phyloP scores from a whole-genome alignment of 495 filamentous ascomycete genomes.

The Hypoxylon subgilvum region DNA sequence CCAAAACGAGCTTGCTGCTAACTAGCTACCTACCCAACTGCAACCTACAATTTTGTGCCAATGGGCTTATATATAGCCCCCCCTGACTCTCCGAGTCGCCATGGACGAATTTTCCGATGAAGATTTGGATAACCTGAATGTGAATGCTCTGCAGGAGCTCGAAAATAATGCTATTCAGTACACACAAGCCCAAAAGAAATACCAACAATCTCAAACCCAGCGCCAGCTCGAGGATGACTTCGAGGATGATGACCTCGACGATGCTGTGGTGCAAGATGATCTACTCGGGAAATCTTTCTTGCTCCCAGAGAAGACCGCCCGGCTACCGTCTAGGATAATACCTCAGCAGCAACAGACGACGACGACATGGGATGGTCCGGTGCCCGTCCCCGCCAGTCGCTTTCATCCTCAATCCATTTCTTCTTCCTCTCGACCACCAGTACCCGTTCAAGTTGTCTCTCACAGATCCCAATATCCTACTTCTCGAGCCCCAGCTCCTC shows the following conservation, averaged over 20 bases:
- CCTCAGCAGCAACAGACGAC: constrained; percentile 20
- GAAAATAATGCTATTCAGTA: constrained; percentile 56
- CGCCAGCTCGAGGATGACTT: constrained; percentile 21
- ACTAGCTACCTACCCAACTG: too few species aligned
- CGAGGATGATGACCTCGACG: constrained; percentile 47
- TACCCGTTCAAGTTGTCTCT: constrained; percentile 10
- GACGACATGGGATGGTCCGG: constrained; percentile 20
- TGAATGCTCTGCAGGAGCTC: constrained; percentile 50
- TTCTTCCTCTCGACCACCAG: constrained; percentile 14
- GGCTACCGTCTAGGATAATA: constrained; percentile 24
- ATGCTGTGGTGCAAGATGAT: constrained; percentile 38
- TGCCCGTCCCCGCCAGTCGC: constrained; percentile 24
- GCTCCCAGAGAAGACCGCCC: constrained; percentile 15
- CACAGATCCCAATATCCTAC: constrained; percentile 38
- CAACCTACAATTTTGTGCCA: too few species aligned
- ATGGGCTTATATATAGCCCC: constrained; percentile 39
- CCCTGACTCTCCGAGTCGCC: constrained; percentile 38
- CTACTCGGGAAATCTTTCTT: constrained; percentile 9
- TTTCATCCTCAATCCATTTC: constrained; percentile 24
- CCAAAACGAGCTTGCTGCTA: too few species aligned
- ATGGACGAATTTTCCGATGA: constrained; percentile 60
- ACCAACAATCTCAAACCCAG: constrained; percentile 35
- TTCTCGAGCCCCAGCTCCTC: constrained; percentile 22
- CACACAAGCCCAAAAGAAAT: constrained; percentile 50
- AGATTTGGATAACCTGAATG: constrained; percentile 54